Evolutionary conservation across 2,329 filamentous ascomycete species (phyloP), one percentile per base, ranked within the genome.

Genomic region (Cercospora sp.): DNA sequence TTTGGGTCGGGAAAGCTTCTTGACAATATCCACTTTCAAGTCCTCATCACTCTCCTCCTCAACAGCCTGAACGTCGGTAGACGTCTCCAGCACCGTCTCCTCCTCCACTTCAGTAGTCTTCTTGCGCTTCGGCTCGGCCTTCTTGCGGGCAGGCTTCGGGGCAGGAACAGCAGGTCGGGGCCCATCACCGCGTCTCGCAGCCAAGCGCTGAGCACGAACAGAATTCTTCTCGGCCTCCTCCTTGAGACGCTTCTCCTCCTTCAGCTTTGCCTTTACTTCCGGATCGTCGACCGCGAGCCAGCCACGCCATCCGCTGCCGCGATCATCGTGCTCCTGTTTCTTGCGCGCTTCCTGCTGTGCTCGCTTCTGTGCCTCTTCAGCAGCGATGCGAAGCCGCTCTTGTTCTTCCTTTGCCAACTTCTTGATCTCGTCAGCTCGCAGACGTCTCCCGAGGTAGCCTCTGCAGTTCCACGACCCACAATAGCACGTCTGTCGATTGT

Each of bases 401-500:
- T 61, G 63, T 60, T 77, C 74, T 65, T 74, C 72, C 63, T 73
- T 73, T 36, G 67, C 67, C 51, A 68, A 36, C 65, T 75, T 74
- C 72, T 77, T 77, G 69, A 72, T 70, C 68, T 78, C 75, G 10
- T 63, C 65, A 12, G 72, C 72, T 57, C 75, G 77, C 28, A 77
- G 70, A n/a, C 75, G 72, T 68, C 75, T 76, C 20, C 71, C 70
- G 28, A 91, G 80, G 45, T 88, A 83, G 59, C 88, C 89, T 70
- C 88, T 85, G 73, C 88, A 91, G 39, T 83, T 85, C 8, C 81
- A 76, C 8, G 87, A 83, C 31, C 88, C 88, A 74, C 88, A 91
- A 65, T 85, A 85, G 75, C 88, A 91, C 70, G 84, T 78, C 75
- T 90, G 88, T 45, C 66, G 69, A 18, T 65, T 70, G 18, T 75